Conservation (phyloP, 495 filamentous ascomycete species). For the Aspergillus ostianus region DNA sequence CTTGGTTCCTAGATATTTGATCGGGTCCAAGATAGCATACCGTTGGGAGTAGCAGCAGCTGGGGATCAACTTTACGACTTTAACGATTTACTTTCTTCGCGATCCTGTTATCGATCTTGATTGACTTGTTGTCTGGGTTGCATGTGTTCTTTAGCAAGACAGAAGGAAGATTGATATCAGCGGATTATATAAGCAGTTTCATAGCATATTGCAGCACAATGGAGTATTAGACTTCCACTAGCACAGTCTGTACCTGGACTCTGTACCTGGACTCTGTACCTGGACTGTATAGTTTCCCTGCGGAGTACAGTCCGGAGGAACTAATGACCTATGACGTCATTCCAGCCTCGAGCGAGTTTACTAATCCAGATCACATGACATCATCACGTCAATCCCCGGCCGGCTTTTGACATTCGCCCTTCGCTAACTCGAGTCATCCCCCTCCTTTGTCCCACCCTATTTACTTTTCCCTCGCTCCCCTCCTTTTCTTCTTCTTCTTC, state of each 20-base stretch:
- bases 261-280: no score
- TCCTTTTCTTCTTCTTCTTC: neutral
- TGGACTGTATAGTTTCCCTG: no score
- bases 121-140: neutral
- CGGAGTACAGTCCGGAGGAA: no score
- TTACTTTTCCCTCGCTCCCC: constrained; percentile 6
- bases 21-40: no score
- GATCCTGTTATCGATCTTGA: constrained; percentile 9
- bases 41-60: constrained; percentile 2
- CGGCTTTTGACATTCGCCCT: constrained; percentile 2
- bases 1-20: neutral
- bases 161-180: no score
- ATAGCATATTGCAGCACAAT: no score
- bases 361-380: constrained; percentile 28
- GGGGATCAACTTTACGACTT: constrained; percentile 11
- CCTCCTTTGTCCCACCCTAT: constrained; percentile 3
- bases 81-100: constrained; percentile 12
- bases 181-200: no score
- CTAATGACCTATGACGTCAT: neutral
- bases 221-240: no score
- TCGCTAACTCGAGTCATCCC: no score
- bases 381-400: constrained; percentile 17
- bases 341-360: constrained; percentile 5
- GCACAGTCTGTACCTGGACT: no score
- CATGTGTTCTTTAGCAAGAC: no score